Evolutionary conservation across 2,329 filamentous ascomycete genomes (phyloP).

Genomic region (Geoglossum cookeanum): DNA sequence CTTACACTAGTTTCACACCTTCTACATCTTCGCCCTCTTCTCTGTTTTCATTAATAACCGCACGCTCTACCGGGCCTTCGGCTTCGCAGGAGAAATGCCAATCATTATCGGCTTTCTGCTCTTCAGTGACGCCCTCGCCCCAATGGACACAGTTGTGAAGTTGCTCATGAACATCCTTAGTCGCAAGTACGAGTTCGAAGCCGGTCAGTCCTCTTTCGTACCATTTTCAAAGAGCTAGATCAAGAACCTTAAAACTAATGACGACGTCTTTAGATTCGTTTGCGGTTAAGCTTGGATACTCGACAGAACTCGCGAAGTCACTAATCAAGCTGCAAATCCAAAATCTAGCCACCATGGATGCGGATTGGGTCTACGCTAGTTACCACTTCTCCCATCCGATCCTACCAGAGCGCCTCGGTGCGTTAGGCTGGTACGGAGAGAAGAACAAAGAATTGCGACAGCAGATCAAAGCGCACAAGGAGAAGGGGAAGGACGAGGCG

Average conservation of each 20-base stretch:
- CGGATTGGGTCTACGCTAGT: conserved; percentile 93
- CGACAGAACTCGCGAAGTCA: conserved; percentile 61
- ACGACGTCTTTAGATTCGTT: conserved; percentile 45
- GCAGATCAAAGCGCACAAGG: conserved; percentile 33
- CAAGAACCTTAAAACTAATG: neutral
- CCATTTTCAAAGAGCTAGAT: neutral
- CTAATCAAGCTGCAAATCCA: conserved; percentile 96
- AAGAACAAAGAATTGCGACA: neutral
- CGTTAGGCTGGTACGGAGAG: conserved; percentile 62
- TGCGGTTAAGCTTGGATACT: conserved; percentile 67
- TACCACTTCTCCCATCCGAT: conserved; percentile 99
- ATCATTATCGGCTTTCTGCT: conserved; percentile 96
- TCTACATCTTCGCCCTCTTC: conserved; percentile 94
- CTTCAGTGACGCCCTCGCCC: conserved; percentile 89
- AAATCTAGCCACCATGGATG: conserved; percentile 96
- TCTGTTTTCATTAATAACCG: conserved; percentile 93
- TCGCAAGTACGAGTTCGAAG: conserved; percentile 88
- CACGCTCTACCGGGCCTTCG: conserved; percentile 79
- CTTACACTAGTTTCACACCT: conserved; percentile 54
- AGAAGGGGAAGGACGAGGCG: conserved; percentile 31
- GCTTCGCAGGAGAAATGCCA: conserved; percentile 63
- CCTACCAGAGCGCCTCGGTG: conserved; percentile 77
- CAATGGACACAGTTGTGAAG: conserved; percentile 89
- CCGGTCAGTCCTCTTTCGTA: conserved; percentile 31
- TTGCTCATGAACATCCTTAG: conserved; percentile 91